These are phyloP conservation scores for Phalaenopsis hybrid DNA, from an alignment of 116 monocot species.

Conservation along the genomic window DNA sequence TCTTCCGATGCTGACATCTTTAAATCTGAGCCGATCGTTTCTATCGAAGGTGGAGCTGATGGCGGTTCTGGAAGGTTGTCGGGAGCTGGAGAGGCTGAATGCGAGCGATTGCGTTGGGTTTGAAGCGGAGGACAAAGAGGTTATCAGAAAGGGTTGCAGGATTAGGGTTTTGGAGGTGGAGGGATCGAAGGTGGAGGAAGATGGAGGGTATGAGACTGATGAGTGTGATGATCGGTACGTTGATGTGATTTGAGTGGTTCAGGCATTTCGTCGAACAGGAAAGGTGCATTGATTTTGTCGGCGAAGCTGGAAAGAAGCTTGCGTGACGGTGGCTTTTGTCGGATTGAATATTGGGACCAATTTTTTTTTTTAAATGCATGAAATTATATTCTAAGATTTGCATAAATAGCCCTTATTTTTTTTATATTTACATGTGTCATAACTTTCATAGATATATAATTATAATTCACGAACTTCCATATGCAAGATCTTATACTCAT, in stretches of 20 bases:
- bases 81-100: slow-evolving; percentile 8
- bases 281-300: too few relatives aligned
- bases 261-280: not conserved
- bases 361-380: too few relatives aligned
- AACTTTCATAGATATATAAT: too few relatives aligned
- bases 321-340: too few relatives aligned
- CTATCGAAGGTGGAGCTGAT: slow-evolving; percentile 13
- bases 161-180: slow-evolving; percentile 5
- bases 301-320: too few relatives aligned
- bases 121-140: slow-evolving; percentile 12
- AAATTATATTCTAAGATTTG: too few relatives aligned
- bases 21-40: slow-evolving; percentile 9
- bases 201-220: not conserved
- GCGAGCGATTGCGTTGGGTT: slow-evolving; percentile 14
- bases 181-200: slow-evolving; percentile 7
- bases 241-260: not conserved
- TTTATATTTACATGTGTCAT: too few relatives aligned
- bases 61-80: slow-evolving; percentile 13
- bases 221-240: not conserved
- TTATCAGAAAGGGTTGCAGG: not conserved
- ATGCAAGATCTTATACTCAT: too few relatives aligned
- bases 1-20: slow-evolving; percentile 5
- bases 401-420: too few relatives aligned
- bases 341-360: too few relatives aligned
- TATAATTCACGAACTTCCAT: too few relatives aligned